Base-by-base conservation (phyloP, 1,284 basidiomycete genomes). In the Dichomitus squalens region DNA sequence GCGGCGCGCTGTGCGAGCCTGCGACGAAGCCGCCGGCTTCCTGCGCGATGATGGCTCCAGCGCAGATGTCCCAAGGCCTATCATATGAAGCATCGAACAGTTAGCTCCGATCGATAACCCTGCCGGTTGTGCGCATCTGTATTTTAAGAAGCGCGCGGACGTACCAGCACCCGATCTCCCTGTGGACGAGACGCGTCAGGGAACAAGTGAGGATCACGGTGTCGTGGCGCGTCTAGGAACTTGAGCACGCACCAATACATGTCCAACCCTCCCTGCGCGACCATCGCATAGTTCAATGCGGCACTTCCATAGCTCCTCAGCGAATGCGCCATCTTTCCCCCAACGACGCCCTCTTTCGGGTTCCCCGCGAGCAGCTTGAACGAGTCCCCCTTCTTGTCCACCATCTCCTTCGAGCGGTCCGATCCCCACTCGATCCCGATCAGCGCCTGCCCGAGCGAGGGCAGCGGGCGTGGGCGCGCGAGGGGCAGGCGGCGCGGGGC, bases 401-500 rank as follows among this genome's bases (percentile, higher is more conserved):
- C 81, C 3, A 83, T 79, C 6, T 76, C 75, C 11, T 74, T 67
- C 3, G 79, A 79, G 16, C 96, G 82, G 72, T 96, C 95, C 1
- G 90, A 91, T 27, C 96, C 96, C 90, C 94, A 98, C 75, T 98
- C 96, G 51, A 96, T 81, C 3, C 87, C 85, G 39, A 97, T 81
- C 29, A 95, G 81, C 4, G 93, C 95, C 68, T 93, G 87, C 25
- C 86, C 86, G 11, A 98, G 83, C 9, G 87, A 88, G 2, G 81
- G 75, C 5, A 96, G 79, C 0, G 90, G 86, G 49, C 88, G 87
- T 6, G 90, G 83, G 0, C 76, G 69, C 7, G 83, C 79, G 27
- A 91, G 77, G 0, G 95, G 93, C 16, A 96, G 79, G 41, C 86
- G 92, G 23, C 39, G 88, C 76, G n/a, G 85, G 82, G 16, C 72